Conservation (phyloP, 1,284 basidiomycete genomes). For the Chalciporus sp. region DNA sequence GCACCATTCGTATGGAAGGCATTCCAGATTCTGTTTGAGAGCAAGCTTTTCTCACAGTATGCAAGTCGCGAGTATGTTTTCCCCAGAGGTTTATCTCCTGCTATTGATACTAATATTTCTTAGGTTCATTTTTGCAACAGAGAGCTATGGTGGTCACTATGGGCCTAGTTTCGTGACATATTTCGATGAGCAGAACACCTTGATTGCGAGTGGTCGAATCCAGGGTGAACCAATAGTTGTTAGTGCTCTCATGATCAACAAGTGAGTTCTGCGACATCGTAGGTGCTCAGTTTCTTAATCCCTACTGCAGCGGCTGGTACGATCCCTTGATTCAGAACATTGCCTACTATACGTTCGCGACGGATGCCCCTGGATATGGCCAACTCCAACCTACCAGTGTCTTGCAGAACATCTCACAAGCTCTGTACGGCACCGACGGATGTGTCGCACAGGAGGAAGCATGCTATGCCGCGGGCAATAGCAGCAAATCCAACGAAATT, state of each 20-base stretch:
- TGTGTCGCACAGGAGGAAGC: slow-evolving; percentile 54
- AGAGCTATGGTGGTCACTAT: slow-evolving; percentile 73
- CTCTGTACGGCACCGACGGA: slow-evolving; percentile 50
- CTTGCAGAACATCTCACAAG: slow-evolving; percentile 48
- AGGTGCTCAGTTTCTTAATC: neutral
- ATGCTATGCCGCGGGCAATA: slow-evolving; percentile 56
- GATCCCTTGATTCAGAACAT: slow-evolving; percentile 65
- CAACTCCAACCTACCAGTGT: slow-evolving; percentile 53
- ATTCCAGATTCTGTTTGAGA: slow-evolving; percentile 71
- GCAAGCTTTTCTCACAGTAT: slow-evolving; percentile 58
- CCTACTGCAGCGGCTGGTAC: slow-evolving; percentile 56
- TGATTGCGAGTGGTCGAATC: slow-evolving; percentile 50
- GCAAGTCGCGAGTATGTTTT: slow-evolving; percentile 54
- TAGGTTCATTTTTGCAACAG: slow-evolving; percentile 64
- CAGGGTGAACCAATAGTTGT: slow-evolving; percentile 45
- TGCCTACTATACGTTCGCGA: slow-evolving; percentile 62
- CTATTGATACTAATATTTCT: neutral
- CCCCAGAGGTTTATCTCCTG: neutral
- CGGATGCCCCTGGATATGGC: slow-evolving; percentile 64
- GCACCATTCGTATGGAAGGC: slow-evolving; percentile 59
- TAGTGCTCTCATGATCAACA: slow-evolving; percentile 55
- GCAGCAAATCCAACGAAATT: slow-evolving; percentile 45
- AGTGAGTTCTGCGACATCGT: slow-evolving; percentile 34
- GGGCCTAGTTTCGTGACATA: slow-evolving; percentile 65
- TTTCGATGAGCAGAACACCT: slow-evolving; percentile 66